phyloP scores from a whole-genome alignment of 164 flowering plant species.

The Echeveria elegans region DNA sequence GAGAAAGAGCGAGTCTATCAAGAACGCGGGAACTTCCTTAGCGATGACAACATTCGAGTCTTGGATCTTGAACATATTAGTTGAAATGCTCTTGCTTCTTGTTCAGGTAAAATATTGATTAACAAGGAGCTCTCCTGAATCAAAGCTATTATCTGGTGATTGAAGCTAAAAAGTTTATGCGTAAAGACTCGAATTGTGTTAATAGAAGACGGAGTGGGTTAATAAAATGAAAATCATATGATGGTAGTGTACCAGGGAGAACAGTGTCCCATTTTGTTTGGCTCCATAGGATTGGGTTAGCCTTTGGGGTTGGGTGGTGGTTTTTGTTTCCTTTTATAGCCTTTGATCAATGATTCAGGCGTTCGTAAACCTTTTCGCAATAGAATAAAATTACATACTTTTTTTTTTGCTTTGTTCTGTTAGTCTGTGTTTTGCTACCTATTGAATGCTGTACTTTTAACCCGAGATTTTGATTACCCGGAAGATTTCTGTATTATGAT shows the following conservation, averaged over 20 bases:
- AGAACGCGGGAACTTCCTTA: slow-evolving; percentile 30
- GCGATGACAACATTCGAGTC: slow-evolving; percentile 73
- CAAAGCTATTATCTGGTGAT: not conserved
- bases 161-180: not conserved
- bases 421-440: not conserved
- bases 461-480: not conserved
- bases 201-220: not conserved
- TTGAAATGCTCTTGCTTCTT: slow-evolving; percentile 83
- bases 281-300: not conserved
- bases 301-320: not conserved
- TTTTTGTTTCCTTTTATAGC: not conserved
- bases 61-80: slow-evolving; percentile 82
- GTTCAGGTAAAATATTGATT: slow-evolving; percentile 66
- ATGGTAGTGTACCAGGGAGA: not conserved
- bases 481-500: not conserved
- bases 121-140: no score
- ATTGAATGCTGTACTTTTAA: not conserved
- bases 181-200: not conserved
- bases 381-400: no score
- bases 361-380: no score
- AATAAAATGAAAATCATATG: not conserved
- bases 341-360: not conserved
- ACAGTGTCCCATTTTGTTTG: not conserved
- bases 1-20: slow-evolving; percentile 27
- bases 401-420: not conserved